These are phyloP conservation scores for Monilinia aucupariae DNA, from an alignment of 2,329 filamentous ascomycete genomes.

Conservation along the genomic window DNA sequence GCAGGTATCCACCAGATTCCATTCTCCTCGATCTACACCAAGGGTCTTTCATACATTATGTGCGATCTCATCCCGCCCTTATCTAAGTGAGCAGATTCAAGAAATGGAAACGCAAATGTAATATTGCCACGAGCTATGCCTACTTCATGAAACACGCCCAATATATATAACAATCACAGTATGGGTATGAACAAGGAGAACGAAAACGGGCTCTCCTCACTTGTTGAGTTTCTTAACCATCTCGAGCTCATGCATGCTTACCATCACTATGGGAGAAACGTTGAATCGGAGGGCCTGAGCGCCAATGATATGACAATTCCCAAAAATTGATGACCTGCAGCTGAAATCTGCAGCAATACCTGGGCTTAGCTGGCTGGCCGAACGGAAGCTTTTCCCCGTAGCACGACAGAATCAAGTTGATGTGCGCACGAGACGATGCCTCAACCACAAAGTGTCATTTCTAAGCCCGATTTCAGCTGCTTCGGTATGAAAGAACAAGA, in stretches of 20 bases:
- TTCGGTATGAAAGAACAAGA: not conserved
- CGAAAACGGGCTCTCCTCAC: not conserved
- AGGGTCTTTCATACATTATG: slow-evolving; percentile 6
- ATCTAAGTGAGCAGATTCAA: not conserved
- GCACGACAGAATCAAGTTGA: slow-evolving; percentile 17
- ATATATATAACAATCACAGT: slow-evolving; percentile 1
- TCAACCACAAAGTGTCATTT: slow-evolving; percentile 8
- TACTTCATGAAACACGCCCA: slow-evolving; percentile 12
- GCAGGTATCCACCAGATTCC: slow-evolving; percentile 4
- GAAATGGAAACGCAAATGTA: slow-evolving; percentile 2
- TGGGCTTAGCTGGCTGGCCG: slow-evolving; percentile 3
- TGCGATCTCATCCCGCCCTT: not conserved
- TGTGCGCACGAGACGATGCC: slow-evolving; percentile 4
- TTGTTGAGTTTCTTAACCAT: slow-evolving; percentile 8
- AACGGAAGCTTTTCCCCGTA: slow-evolving; percentile 18
- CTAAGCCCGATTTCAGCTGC: slow-evolving; percentile 8
- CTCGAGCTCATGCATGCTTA: slow-evolving; percentile 17
- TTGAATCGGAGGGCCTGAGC: slow-evolving; percentile 11
- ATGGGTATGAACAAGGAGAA: slow-evolving; percentile 12
- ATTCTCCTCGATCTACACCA: slow-evolving; percentile 5
- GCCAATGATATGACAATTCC: slow-evolving; percentile 16
- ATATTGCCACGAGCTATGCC: slow-evolving; percentile 6
- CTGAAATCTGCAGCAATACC: slow-evolving; percentile 16
- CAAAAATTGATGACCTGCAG: slow-evolving; percentile 18
- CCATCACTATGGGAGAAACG: slow-evolving; percentile 2